Percentiles rank a stretch among this genome's conserved stretches.
Conservation (phyloP, 441 rosid genomes). For the Biscutella auriculata region DNA sequence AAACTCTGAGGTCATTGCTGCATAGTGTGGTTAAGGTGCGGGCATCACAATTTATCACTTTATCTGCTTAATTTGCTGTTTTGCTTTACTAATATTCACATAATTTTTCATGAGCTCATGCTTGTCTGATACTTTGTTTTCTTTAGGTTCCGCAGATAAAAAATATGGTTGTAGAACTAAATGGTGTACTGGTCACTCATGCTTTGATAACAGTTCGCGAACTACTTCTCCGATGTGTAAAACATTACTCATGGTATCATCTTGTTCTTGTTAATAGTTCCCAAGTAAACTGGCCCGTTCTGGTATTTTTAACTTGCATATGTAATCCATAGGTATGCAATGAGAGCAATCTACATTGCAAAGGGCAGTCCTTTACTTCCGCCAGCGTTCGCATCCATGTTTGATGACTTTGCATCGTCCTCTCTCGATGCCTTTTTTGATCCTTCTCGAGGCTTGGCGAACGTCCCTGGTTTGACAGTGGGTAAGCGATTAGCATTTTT, state of each 20-base stretch:
- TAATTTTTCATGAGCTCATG: background rate
- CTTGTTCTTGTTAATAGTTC: background rate
- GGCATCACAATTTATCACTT: slow-evolving; percentile 5
- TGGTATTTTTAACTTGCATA: background rate
- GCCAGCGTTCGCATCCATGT: slow-evolving; percentile 75
- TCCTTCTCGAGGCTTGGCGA: slow-evolving; percentile 69
- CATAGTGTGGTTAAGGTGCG: slow-evolving; percentile 90
- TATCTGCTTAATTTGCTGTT: slow-evolving; percentile 1
- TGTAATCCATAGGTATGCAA: slow-evolving; percentile 58
- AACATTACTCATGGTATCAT: slow-evolving; percentile 84
- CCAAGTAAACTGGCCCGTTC: background rate
- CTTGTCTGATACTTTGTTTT: slow-evolving; percentile 18
- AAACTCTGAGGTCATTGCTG: slow-evolving; percentile 74
- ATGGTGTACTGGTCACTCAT: slow-evolving; percentile 86
- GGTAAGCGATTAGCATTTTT: slow-evolving; percentile 46
- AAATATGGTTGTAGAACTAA: slow-evolving; percentile 85
- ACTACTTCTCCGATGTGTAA: slow-evolving; percentile 61
- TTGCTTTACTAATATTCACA: slow-evolving; percentile 1
- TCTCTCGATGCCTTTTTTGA: slow-evolving; percentile 92
- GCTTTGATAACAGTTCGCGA: slow-evolving; percentile 82
- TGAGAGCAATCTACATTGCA: slow-evolving; percentile 90
- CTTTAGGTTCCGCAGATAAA: slow-evolving; percentile 71
- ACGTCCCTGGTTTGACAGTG: slow-evolving; percentile 69
- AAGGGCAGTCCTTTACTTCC: slow-evolving; percentile 91
- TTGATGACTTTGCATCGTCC: slow-evolving; percentile 87